phyloP scores from a whole-genome alignment of 345 rosid species.

The Brassica nigra region DNA sequence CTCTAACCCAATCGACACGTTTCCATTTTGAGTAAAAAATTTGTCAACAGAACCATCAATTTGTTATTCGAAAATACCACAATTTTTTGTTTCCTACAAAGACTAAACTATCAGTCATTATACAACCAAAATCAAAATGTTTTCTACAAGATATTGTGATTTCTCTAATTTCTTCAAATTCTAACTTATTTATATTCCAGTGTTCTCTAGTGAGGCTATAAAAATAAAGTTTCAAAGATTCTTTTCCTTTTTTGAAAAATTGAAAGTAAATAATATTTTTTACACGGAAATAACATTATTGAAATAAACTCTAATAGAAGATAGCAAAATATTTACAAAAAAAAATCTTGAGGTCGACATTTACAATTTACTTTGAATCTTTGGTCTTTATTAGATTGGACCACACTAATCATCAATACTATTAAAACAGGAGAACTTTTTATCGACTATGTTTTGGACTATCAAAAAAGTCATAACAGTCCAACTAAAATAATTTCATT shows the following conservation, averaged over 20 bases:
- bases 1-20: conserved; percentile 14
- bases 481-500: no score
- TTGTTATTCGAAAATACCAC: not conserved
- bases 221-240: not conserved
- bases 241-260: not conserved
- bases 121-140: not conserved
- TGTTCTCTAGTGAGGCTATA: not conserved
- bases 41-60: not conserved
- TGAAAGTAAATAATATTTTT: not conserved
- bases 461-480: no score
- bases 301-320: not conserved
- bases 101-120: not conserved
- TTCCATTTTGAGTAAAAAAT: not conserved
- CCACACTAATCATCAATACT: conserved; percentile 2
- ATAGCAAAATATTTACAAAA: conserved; percentile 11
- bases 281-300: not conserved
- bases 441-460: no score
- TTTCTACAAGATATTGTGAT: not conserved
- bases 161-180: not conserved
- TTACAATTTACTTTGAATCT: conserved; percentile 22
- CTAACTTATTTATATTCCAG: not conserved
- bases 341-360: not conserved
- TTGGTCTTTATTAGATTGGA: not conserved
- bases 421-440: no score
- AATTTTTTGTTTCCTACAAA: not conserved